Evolutionary conservation across 352 stramenopile species (phyloP).

Genomic region (Phytopythium helicoides): DNA sequence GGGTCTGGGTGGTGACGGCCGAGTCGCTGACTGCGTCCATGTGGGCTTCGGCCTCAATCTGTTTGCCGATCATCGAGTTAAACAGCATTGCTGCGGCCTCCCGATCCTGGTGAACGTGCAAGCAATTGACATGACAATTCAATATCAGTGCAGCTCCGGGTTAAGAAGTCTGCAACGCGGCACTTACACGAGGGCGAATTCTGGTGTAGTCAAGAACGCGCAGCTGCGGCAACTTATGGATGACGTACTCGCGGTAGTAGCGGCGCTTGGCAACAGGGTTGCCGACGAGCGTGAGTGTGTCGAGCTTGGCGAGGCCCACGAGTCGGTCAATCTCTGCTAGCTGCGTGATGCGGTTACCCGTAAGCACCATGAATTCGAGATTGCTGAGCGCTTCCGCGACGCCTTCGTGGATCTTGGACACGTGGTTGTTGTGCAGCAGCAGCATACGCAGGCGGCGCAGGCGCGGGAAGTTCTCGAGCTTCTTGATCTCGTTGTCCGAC

Average conservation of each 20-base stretch:
- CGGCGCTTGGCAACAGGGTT: conserved; percentile 90
- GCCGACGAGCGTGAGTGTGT: conserved; percentile 78
- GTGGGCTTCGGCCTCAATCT: conserved; percentile 54
- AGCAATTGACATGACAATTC: neutral
- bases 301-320: conserved; percentile 74
- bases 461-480: conserved; percentile 92
- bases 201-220: conserved; percentile 86
- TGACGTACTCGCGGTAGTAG: conserved; percentile 93
- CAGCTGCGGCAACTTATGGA: conserved; percentile 87
- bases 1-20: conserved; percentile 23
- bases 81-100: conserved; percentile 73
- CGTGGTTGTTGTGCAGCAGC: conserved; percentile 92
- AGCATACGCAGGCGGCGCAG: conserved; percentile 89
- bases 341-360: conserved; percentile 83
- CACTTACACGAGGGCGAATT: conserved; percentile 69
- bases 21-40: conserved; percentile 31
- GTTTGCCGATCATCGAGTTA: conserved; percentile 69
- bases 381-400: conserved; percentile 77
- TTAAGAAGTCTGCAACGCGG: too few relatives aligned
- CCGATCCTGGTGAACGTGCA: conserved; percentile 52
- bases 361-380: conserved; percentile 90
- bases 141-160: neutral
- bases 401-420: conserved; percentile 81
- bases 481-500: conserved; percentile 95
- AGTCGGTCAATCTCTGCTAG: conserved; percentile 86